Conservation (phyloP, 2,329 filamentous ascomycete species). For the Dactylellina leptospora region DNA sequence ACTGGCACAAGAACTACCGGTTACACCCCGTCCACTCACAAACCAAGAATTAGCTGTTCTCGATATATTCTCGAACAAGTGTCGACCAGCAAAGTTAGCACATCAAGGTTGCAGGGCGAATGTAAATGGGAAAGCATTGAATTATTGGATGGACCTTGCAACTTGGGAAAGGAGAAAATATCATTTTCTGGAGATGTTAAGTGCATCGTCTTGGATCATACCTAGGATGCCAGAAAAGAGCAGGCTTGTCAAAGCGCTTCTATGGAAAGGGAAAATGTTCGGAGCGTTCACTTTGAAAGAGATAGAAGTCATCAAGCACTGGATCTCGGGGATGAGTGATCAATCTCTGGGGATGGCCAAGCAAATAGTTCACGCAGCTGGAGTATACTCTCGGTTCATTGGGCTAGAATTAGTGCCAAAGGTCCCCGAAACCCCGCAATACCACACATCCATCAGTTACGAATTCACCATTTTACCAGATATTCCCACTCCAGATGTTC, state of each 20-base stretch:
- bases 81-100: conserved; percentile 60
- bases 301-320: conserved; percentile 59
- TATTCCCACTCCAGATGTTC: conserved; percentile 4
- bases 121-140: conserved; percentile 59
- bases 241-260: conserved; percentile 61
- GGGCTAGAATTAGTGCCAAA: conserved; percentile 29
- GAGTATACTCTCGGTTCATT: conserved; percentile 19
- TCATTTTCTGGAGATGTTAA: conserved; percentile 60
- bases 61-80: conserved; percentile 60
- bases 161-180: conserved; percentile 58
- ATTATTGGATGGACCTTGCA: conserved; percentile 62
- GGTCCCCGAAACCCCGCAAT: conserved; percentile 27
- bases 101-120: conserved; percentile 61
- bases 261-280: conserved; percentile 65
- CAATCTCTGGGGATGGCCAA: conserved; percentile 3
- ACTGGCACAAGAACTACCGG: conserved; percentile 57
- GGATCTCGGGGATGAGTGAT: conserved; percentile 61
- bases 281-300: conserved; percentile 64
- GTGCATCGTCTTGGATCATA: conserved; percentile 61
- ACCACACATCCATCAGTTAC: not conserved
- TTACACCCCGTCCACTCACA: conserved; percentile 13
- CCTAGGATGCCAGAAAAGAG: conserved; percentile 61
- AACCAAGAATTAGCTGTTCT: not conserved
- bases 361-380: conserved; percentile 16
- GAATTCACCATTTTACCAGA: conserved; percentile 7